Percentiles rank a stretch among this genome's conserved stretches.
Evolutionary conservation across 1,284 basidiomycete genomes (phyloP).

Genomic region (Sanghuangporus baumii): DNA sequence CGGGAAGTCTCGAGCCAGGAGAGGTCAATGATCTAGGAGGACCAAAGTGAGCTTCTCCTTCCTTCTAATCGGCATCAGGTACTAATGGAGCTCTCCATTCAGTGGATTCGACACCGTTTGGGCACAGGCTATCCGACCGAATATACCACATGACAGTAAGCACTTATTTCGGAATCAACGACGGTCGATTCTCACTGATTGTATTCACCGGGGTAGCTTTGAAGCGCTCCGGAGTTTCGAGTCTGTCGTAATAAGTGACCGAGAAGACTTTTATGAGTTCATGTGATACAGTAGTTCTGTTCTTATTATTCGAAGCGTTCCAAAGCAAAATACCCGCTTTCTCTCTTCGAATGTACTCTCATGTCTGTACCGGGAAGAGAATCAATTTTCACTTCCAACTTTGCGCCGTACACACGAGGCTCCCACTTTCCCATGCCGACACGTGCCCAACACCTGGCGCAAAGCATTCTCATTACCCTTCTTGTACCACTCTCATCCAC

Average conservation of each 20-base stretch:
- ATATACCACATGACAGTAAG: conserved; percentile 33
- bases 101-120: conserved; percentile 40
- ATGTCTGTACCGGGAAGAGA: no score
- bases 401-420: no score
- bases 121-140: conserved; percentile 36
- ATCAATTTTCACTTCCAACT: no score
- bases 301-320: background rate
- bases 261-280: background rate
- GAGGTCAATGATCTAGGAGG: conserved; percentile 25
- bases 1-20: conserved; percentile 40
- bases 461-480: no score
- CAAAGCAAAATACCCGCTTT: background rate
- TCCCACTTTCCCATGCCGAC: no score
- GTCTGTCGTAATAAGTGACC: conserved; percentile 9
- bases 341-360: no score
- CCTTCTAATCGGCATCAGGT: background rate
- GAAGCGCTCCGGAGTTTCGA: conserved; percentile 21
- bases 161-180: background rate
- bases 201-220: conserved; percentile 14
- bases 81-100: background rate
- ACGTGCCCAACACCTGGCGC: no score
- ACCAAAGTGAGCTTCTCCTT: conserved; percentile 20
- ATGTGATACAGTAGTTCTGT: background rate
- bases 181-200: background rate
- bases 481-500: no score